Conservation (phyloP, 1,284 basidiomycete species). For the Hortiboletus rubellus region DNA sequence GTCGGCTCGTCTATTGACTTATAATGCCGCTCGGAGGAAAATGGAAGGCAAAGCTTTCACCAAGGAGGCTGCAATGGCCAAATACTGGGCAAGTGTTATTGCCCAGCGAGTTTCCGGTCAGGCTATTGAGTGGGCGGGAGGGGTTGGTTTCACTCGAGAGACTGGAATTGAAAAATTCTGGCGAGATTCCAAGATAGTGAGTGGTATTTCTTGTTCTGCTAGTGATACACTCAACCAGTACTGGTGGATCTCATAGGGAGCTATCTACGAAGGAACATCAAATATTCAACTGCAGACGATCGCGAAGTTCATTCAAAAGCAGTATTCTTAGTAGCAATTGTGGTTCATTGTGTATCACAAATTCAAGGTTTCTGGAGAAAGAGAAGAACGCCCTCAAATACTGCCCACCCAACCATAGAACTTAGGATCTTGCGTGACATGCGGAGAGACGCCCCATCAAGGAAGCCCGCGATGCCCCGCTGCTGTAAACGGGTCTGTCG, state of each 20-base stretch:
- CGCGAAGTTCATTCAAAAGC: conserved; percentile 86
- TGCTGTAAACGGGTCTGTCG: conserved; percentile 42
- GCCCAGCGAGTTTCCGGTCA: conserved; percentile 86
- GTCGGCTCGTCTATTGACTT: conserved; percentile 89
- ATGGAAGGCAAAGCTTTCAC: conserved; percentile 88
- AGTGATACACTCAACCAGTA: conserved; percentile 2
- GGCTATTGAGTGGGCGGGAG: conserved; percentile 98
- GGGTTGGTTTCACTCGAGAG: conserved; percentile 92
- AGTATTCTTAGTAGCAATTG: conserved; percentile 50
- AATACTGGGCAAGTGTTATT: conserved; percentile 86
- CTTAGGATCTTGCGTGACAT: conserved; percentile 88
- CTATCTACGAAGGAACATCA: conserved; percentile 94
- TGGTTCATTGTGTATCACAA: background rate
- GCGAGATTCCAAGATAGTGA: conserved; percentile 93
- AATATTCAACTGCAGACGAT: conserved; percentile 98
- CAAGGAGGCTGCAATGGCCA: conserved; percentile 96
- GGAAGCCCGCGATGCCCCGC: conserved; percentile 77
- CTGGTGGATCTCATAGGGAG: conserved; percentile 53
- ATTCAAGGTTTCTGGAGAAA: conserved; percentile 45
- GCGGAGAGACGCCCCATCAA: conserved; percentile 82
- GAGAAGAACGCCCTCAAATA: conserved; percentile 82
- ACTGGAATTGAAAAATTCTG: conserved; percentile 94
- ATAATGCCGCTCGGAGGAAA: conserved; percentile 93
- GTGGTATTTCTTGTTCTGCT: conserved; percentile 31
- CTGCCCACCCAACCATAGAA: conserved; percentile 90